Percentiles rank a stretch among this genome's conserved stretches.
Evolutionary conservation across 495 filamentous ascomycete species (phyloP).

Genomic region (Aspergillus sclerotioniger): DNA sequence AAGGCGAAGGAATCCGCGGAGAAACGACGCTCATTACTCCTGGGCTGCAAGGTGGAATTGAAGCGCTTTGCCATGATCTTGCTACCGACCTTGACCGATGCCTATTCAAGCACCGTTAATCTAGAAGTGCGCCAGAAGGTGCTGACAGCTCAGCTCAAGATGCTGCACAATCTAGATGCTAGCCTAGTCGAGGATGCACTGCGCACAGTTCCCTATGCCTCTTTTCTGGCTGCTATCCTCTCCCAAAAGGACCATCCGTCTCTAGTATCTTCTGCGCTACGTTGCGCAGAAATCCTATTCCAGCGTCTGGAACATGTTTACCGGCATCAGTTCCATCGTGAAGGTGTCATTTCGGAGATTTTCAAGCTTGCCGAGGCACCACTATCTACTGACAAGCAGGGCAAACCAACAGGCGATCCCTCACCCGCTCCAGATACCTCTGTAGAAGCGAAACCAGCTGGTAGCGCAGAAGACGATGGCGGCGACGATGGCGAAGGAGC

Average conservation of each 20-base stretch:
- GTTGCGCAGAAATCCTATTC: conserved; percentile 84
- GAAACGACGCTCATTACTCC: conserved; percentile 72
- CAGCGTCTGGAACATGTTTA: conserved; percentile 83
- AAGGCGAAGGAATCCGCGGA: conserved; percentile 64
- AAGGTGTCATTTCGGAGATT: conserved; percentile 94
- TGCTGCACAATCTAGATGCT: conserved; percentile 91
- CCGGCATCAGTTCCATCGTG: conserved; percentile 93
- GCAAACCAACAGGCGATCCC: conserved; percentile 15
- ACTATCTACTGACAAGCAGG: conserved; percentile 37
- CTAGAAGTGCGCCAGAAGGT: conserved; percentile 97
- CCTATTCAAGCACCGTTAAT: conserved; percentile 97
- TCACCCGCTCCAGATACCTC: conserved; percentile 23
- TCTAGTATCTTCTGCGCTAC: conserved; percentile 79
- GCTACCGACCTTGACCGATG: conserved; percentile 95
- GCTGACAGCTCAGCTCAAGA: conserved; percentile 90
- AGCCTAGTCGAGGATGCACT: conserved; percentile 82
- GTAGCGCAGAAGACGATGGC: conserved; percentile 42
- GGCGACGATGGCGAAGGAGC: conserved; percentile 41
- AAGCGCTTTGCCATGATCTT: conserved; percentile 91
- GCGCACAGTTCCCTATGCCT: conserved; percentile 93
- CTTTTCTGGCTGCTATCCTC: conserved; percentile 90
- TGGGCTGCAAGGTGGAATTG: conserved; percentile 78
- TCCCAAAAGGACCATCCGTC: conserved; percentile 92
- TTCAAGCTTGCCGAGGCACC: conserved; percentile 64
- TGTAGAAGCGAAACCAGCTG: conserved; percentile 7